Conservation (phyloP, 208 protist genomes). For the Wallacemonas sp. region DNA sequence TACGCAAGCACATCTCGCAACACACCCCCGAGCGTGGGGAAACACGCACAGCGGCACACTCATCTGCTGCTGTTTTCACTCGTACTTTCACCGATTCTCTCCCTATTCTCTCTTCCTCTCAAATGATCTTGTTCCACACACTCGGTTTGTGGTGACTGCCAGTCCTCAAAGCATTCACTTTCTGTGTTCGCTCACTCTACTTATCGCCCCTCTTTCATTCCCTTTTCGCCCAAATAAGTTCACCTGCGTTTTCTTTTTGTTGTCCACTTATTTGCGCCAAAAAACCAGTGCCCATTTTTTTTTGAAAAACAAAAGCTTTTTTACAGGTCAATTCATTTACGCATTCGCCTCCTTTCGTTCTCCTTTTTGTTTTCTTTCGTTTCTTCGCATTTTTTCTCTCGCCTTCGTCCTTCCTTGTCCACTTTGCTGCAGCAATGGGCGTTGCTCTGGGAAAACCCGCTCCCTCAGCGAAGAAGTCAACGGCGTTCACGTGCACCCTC, state of each 20-base stretch:
- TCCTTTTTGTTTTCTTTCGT: not conserved
- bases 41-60: too few relatives aligned
- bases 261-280: not conserved
- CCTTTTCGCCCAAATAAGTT: not conserved
- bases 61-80: not conserved
- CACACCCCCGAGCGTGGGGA: too few relatives aligned
- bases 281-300: too few relatives aligned
- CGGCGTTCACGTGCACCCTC: slow-evolving; percentile 24
- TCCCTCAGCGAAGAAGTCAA: slow-evolving; percentile 17
- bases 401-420: too few relatives aligned
- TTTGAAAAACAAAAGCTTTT: not conserved
- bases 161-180: not conserved
- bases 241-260: not conserved
- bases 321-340: too few relatives aligned
- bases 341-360: slow-evolving; percentile 7
- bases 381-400: not conserved
- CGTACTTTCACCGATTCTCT: not conserved
- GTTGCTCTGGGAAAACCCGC: not conserved
- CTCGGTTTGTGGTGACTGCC: not conserved
- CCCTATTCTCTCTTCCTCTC: not conserved
- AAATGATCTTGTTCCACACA: not conserved
- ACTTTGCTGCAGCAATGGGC: slow-evolving; percentile 25
- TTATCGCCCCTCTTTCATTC: not conserved
- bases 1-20: too few relatives aligned
- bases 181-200: not conserved